Conservation (phyloP, 768 basidiomycete species). For the Gloeopeniophorella convolvens region DNA sequence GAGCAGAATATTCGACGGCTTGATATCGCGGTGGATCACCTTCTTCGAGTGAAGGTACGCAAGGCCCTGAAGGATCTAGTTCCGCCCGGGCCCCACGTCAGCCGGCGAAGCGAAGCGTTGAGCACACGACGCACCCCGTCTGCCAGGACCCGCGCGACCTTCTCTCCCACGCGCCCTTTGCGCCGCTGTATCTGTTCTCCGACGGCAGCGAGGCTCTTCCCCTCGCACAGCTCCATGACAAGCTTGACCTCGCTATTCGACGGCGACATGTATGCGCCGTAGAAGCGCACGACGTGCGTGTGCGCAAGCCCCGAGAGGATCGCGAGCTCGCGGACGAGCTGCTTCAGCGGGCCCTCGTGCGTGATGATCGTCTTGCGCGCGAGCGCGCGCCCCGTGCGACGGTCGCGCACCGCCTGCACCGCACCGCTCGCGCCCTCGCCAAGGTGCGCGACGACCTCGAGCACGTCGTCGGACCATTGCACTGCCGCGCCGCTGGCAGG, state of each 20-base stretch:
- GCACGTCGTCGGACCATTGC: constrained; percentile 52
- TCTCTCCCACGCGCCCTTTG: constrained; percentile 68
- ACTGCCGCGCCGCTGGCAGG: too few relatives aligned
- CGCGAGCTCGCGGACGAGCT: constrained; percentile 79
- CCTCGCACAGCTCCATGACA: constrained; percentile 80
- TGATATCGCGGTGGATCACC: constrained; percentile 90
- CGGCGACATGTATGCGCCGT: constrained; percentile 79
- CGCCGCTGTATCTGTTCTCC: constrained; percentile 69
- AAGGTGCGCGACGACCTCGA: constrained; percentile 64
- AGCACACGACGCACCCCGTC: constrained; percentile 57
- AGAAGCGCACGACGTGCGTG: constrained; percentile 77
- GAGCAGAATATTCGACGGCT: constrained; percentile 81
- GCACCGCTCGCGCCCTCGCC: constrained; percentile 92
- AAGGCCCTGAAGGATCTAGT: constrained; percentile 80
- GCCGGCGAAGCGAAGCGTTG: not conserved
- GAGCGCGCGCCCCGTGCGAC: constrained; percentile 65
- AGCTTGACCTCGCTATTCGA: constrained; percentile 85
- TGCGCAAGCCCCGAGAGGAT: constrained; percentile 77
- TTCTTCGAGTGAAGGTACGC: constrained; percentile 79
- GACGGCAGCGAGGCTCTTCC: constrained; percentile 76
- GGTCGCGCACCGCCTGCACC: constrained; percentile 81
- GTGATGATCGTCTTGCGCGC: constrained; percentile 89
- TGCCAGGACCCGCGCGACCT: constrained; percentile 76
- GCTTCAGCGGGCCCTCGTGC: constrained; percentile 76
- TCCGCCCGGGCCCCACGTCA: too few relatives aligned